Base-by-base conservation (phyloP, 768 basidiomycete species). In the Galerina marginata region DNA sequence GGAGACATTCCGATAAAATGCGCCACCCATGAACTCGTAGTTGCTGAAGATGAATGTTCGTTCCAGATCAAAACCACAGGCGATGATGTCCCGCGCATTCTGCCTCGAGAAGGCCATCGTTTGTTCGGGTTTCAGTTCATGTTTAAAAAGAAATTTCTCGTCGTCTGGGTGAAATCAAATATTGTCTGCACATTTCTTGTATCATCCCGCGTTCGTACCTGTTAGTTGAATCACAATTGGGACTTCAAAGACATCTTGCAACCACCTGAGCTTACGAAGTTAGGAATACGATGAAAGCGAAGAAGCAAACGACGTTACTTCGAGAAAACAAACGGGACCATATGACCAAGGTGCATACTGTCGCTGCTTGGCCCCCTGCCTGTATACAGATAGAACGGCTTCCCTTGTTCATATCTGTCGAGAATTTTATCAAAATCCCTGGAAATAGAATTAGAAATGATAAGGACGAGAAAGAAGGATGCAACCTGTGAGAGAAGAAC, bases 141-240 rank as follows among this genome's bases (percentile, higher is more conserved):
- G 92, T 74, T 99, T 96, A 85, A 99, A 97, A 48, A 99, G 76
- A 81, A 99, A 99, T 74, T 99, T 99, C 73, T 99, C 97, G 74
- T 99, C 97, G 69, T 99, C 97, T 93, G 66, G 5, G 10, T 40
- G 43, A 11, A 43, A 33, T 49, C 43, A 38, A 26, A 43, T 54
- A 14, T 16, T 38, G 14, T 14, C 43, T 23, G 15, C 4, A 4
- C 25, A 42, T 12, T 48, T 43, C 37, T 33, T 16, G 4, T 16
- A 25, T n/a, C 6, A 25, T 37, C 15, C 5, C 16, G 23, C 9
- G n/a, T n/a, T 50, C 81, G 47, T 57, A 91, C 95, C 95, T 40
- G 97, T 99, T 2, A 99, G 84, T 74, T 99, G 97, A 58, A 99
- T 82, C 59, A 99, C 97, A 36, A 98, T 80, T 4, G 97, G 96